Evolutionary conservation across 306 rosid genomes (phyloP).

Genomic region (Quercus gilva): DNA sequence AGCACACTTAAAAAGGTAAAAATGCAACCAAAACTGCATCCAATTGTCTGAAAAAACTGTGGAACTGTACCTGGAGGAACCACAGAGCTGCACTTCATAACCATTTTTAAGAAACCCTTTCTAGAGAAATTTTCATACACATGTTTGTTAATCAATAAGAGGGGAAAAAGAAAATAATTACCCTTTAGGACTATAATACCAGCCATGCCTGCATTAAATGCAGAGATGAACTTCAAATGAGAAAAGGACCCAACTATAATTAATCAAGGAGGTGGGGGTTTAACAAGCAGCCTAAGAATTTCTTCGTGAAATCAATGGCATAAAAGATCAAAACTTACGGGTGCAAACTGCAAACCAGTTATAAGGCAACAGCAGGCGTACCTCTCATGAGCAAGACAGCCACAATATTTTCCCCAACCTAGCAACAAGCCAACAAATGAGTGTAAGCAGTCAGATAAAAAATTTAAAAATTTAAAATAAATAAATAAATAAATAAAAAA

Average conservation of each 20-base stretch:
- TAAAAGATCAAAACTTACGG: constrained; percentile 24
- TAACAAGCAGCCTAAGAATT: constrained; percentile 13
- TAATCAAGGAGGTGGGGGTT: constrained; percentile 5
- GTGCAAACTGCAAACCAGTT: neutral
- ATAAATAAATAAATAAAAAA: too few species aligned
- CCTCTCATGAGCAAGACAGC: constrained; percentile 29
- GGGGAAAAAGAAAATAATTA: neutral
- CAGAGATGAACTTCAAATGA: constrained; percentile 16
- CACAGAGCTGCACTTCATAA: neutral
- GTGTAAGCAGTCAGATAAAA: constrained; percentile 34
- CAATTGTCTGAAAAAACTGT: neutral
- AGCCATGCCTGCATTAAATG: neutral
- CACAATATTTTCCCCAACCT: constrained; percentile 40
- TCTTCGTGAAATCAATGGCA: constrained; percentile 8
- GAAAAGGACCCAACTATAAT: neutral
- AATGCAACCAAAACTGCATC: neutral
- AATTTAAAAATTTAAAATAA: neutral
- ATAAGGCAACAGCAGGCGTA: constrained; percentile 18
- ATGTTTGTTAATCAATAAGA: neutral
- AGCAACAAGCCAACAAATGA: constrained; percentile 36
- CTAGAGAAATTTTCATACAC: neutral
- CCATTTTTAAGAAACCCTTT: neutral
- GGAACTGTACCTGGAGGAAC: neutral
- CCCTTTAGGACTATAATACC: neutral
- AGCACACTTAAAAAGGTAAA: neutral